phyloP scores from a whole-genome alignment of 441 rosid species.

The Raphanus hybrid region DNA sequence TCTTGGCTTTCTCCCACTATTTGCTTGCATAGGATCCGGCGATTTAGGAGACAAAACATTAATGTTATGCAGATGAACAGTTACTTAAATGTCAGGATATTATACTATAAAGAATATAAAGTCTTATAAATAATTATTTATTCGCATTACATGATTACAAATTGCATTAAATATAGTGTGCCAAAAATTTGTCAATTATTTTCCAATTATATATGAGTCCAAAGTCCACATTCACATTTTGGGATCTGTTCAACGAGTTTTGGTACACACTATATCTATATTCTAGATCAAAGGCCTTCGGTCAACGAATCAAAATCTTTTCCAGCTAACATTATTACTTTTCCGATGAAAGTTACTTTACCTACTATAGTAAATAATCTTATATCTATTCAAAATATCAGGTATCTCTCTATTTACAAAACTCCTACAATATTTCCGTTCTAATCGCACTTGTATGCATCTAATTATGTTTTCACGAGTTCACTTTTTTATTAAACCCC shows the following conservation, averaged over 20 bases:
- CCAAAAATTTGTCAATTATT: slow-evolving; percentile 35
- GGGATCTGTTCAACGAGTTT: slow-evolving; percentile 18
- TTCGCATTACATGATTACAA: slow-evolving; percentile 4
- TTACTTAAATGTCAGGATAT: no score
- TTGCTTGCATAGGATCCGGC: slow-evolving; percentile 42
- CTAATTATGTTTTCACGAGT: not conserved
- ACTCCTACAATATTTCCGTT: not conserved
- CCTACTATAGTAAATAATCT: not conserved
- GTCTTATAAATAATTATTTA: not conserved
- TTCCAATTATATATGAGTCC: not conserved
- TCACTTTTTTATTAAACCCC: no score
- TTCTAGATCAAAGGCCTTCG: slow-evolving; percentile 28
- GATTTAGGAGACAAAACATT: not conserved
- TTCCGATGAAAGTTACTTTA: not conserved
- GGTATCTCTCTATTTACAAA: not conserved
- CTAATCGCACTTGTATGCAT: slow-evolving; percentile 9
- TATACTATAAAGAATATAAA: no score
- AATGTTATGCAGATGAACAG: slow-evolving; percentile 9
- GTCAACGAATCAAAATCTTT: slow-evolving; percentile 26
- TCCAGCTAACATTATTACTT: not conserved
- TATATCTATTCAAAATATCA: not conserved
- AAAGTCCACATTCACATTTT: slow-evolving; percentile 42
- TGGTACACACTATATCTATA: slow-evolving; percentile 13
- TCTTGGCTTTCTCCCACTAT: slow-evolving; percentile 21
- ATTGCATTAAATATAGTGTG: slow-evolving; percentile 23